Evolutionary conservation across 306 rosid species (phyloP).

Genomic region (Lupinus albus): DNA sequence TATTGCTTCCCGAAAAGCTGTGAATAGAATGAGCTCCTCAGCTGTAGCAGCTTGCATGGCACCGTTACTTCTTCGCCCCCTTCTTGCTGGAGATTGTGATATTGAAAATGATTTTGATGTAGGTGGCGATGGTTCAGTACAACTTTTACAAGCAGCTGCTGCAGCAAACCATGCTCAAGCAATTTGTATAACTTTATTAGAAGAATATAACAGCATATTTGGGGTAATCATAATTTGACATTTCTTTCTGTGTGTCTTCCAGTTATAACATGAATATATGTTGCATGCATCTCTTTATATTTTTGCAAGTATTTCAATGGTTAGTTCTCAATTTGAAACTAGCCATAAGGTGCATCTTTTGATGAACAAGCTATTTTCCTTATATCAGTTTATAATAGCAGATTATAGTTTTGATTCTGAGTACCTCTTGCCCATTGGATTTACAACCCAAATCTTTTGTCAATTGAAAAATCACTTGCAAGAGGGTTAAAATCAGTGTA

Average conservation of each 20-base stretch:
- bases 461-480: slow-evolving; percentile 11
- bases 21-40: slow-evolving; percentile 89
- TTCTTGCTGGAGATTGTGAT: slow-evolving; percentile 91
- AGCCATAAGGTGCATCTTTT: background rate
- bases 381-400: slow-evolving; percentile 6
- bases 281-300: background rate
- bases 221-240: slow-evolving; percentile 55
- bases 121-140: slow-evolving; percentile 87
- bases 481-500: slow-evolving; percentile 13
- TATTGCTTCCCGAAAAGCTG: slow-evolving; percentile 72
- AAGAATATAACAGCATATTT: slow-evolving; percentile 73
- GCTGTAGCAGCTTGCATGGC: slow-evolving; percentile 99
- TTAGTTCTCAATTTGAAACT: slow-evolving; percentile 13
- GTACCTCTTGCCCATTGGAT: background rate
- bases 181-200: slow-evolving; percentile 82
- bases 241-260: slow-evolving; percentile 33
- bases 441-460: background rate
- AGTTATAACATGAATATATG: slow-evolving; percentile 13
- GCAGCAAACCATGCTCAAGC: slow-evolving; percentile 99
- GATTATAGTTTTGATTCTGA: slow-evolving; percentile 17
- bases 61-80: slow-evolving; percentile 93
- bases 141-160: slow-evolving; percentile 95
- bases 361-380: slow-evolving; percentile 31
- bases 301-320: slow-evolving; percentile 16
- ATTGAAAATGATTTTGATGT: slow-evolving; percentile 82